Conservation (phyloP, 2,329 filamentous ascomycete species). For the Aspergillus sp. region DNA sequence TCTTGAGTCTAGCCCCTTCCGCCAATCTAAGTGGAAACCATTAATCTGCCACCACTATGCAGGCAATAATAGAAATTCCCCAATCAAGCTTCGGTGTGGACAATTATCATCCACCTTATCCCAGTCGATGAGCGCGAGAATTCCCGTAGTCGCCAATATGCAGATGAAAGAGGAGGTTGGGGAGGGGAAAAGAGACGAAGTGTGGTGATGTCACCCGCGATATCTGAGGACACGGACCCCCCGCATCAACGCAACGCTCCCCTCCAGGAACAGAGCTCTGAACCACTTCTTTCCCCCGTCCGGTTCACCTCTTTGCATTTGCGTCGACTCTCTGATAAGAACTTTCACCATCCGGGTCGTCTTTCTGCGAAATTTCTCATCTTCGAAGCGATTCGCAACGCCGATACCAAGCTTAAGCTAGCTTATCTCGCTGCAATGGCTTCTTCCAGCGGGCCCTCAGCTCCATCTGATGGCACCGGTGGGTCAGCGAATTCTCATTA, state of each 20-base stretch:
- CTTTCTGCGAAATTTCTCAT: background rate
- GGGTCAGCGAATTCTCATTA: constrained; percentile 10
- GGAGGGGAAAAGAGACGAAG: background rate
- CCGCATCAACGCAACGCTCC: background rate
- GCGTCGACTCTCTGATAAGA: background rate
- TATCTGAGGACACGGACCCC: constrained; percentile 5
- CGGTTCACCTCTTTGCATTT: background rate
- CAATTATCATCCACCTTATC: background rate
- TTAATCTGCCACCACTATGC: background rate
- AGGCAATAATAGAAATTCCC: background rate
- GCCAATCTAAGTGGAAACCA: background rate
- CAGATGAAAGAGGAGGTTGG: background rate
- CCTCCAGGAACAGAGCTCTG: constrained; percentile 4
- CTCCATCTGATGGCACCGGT: constrained; percentile 31
- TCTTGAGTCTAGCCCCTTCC: background rate
- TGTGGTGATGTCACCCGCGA: constrained; percentile 15
- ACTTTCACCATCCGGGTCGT: background rate
- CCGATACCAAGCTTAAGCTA: background rate
- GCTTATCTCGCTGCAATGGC: constrained; percentile 20
- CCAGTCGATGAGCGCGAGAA: background rate
- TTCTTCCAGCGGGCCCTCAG: constrained; percentile 12
- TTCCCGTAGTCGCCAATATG: background rate
- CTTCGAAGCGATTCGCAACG: background rate
- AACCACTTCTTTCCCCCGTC: constrained; percentile 3
- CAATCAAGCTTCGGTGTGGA: background rate